Base-by-base conservation (phyloP, 2,329 filamentous ascomycete genomes). In the Exophiala aquamarina region DNA sequence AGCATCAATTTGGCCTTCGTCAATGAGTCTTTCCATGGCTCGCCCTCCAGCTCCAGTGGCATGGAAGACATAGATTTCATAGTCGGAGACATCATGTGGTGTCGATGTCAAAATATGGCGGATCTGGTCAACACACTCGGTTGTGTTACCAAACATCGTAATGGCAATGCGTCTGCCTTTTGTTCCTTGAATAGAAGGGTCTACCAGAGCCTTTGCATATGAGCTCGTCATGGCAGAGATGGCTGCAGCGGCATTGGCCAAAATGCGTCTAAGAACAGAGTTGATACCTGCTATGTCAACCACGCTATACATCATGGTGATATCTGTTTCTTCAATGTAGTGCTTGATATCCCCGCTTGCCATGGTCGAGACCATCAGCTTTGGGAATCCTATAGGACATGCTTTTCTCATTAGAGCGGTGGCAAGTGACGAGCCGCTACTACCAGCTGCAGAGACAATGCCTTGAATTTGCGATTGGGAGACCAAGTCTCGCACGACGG, bases 81-180 rank as follows among this genome's bases (percentile, higher is more conserved):
- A 72, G 1, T 63, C 56, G 1, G 54, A 55, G n/a, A 55, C 49
- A 32, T 59, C 52, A 18, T 59, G 50, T 4, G 57, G 57, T 19
- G 56, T 44, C 4, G 57, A 50, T 5, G 56, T 54, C 17, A 60
- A 47, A 23, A 59, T 47, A 4, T 40, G 47, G 0, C 81, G 73
- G 2, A 84, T 76, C 1, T 63, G 65, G 37, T 83, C 77, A 0
- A 83, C 83, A 9, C 77, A 79, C 0, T 83, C 82, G 0, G 84
- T 88, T 0, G 85, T 89, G 5, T 88, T 83, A 2, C 85, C 84
- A 59, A 87, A 88, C 84, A 88, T 88, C 2, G 84, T 86, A 18
- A 87, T 76, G 0, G 76, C 84, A 5, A 88, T 70, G 0, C 75
- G 68, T 45, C 73, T 76, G 56, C 72, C 74, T 35, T 43, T 55